Evolutionary conservation across 257 asterid species (phyloP), one percentile per base, ranked within the genome.

Genomic region (Forsythia suspensa): DNA sequence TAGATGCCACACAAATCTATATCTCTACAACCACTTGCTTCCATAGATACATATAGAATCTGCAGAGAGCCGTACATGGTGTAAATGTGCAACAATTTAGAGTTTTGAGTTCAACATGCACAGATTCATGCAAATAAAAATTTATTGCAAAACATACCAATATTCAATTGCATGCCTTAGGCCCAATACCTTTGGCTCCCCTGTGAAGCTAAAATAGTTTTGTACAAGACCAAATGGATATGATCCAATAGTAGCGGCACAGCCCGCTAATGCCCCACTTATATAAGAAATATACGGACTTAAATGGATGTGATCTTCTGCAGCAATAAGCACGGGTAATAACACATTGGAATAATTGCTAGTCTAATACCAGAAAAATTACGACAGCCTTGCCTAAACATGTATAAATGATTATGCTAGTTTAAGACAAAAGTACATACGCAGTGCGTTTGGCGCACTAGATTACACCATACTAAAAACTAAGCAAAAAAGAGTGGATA

Each of bases 151-250:
- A 52, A 15, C 21, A 52, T 52, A 16, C 6, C n/a, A 16, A 18
- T 13, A 20, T 29, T 70, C 52, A 57, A 44, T 40, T 34, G 78
- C 67, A 63, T 74, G 73, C 40, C 44, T 20, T 38, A 42, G 39
- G 67, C n/a, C n/a, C 24, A 71, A 80, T 85, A 95, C 98, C 98
- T 91, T 95, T 61, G 99, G 99, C 82, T 95, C 98, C 71, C 99
- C 99, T 95, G 99, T 57, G 99, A 95, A 81, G 99, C 98, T 90
- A 95, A 89, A 84, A 95, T 88, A 67, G 99, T 95, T n/a, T 83
- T 98, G 85, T 73, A 95, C 78, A 66, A 95, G 98, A 88, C 91
- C 99, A 78, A 95, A 95, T 4, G 99, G 99, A 85, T 95, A 95
- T 55, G 99, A 91, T 78, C 98, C 99, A 77, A 95, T 85, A 0